A percentile compares a stretch with the other conserved stretches of the same genome.
Evolutionary conservation across 208 protist genomes (phyloP).

Genomic region (Porcisia deanei): DNA sequence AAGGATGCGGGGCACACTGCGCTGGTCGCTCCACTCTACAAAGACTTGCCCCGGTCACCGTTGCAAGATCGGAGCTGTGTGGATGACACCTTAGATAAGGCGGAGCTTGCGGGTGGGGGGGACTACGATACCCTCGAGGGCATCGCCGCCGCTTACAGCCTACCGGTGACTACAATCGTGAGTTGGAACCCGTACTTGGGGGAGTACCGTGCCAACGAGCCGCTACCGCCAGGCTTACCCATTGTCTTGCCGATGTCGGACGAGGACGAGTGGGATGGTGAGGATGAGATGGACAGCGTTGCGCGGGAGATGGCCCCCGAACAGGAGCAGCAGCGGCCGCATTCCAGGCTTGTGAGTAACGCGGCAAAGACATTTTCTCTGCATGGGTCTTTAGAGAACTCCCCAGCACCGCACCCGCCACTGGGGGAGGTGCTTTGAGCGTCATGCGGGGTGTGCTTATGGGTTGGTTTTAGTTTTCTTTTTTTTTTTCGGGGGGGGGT

Average conservation of each 20-base stretch:
- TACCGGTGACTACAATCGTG: constrained; percentile 49
- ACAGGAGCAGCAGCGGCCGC: not conserved
- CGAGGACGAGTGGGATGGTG: constrained; percentile 20
- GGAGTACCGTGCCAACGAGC: constrained; percentile 51
- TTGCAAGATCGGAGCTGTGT: not conserved
- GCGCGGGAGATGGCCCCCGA: not conserved
- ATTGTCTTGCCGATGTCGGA: constrained; percentile 61
- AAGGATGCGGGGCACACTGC: not conserved
- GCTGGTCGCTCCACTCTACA: not conserved
- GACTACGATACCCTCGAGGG: constrained; percentile 75
- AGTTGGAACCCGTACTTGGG: constrained; percentile 71
- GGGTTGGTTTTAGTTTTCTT: too few relatives aligned
- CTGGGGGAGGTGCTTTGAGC: not conserved
- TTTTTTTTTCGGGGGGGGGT: too few relatives aligned
- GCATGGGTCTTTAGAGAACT: not conserved
- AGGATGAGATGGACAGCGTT: constrained; percentile 5
- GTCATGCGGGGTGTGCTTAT: not conserved
- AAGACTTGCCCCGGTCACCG: not conserved
- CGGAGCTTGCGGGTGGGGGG: constrained; percentile 13
- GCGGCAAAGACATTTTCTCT: not conserved
- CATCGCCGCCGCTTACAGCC: constrained; percentile 54
- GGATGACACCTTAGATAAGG: not conserved
- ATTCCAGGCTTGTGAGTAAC: not conserved
- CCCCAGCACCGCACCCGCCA: constrained; percentile 15
- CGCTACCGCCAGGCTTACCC: constrained; percentile 69